These are phyloP conservation scores for Miamiensis avidus DNA, from an alignment of 169 alveolate genomes.

Conservation along the genomic window DNA sequence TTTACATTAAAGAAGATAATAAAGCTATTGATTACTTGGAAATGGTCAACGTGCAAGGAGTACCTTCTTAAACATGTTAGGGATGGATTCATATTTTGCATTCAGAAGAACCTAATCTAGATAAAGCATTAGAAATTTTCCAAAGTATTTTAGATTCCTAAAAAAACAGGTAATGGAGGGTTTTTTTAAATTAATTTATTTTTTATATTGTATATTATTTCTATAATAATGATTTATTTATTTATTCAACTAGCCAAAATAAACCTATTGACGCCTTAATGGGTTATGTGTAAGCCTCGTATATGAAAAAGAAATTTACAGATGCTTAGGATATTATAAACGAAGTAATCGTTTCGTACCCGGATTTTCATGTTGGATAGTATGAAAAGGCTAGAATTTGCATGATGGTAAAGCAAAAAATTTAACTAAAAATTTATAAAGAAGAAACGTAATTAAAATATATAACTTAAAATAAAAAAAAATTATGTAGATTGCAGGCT, in stretches of 20 bases:
- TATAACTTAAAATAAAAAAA: no score
- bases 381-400: constrained; percentile 80
- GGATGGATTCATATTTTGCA: constrained; percentile 74
- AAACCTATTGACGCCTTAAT: constrained; percentile 68
- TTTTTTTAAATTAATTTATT: neutral
- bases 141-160: constrained; percentile 42
- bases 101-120: constrained; percentile 47
- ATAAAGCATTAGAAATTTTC: constrained; percentile 43
- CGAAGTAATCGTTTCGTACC: constrained; percentile 67
- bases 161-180: no score
- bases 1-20: constrained; percentile 53
- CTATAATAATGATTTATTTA: no score
- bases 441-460: no score
- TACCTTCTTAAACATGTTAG: constrained; percentile 48
- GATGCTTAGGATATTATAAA: constrained; percentile 72
- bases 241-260: no score
- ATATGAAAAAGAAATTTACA: constrained; percentile 72
- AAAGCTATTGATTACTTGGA: constrained; percentile 61
- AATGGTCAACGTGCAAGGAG: constrained; percentile 52
- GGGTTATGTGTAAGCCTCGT: constrained; percentile 75
- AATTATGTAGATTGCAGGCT: constrained; percentile 41
- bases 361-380: constrained; percentile 74
- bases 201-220: no score
- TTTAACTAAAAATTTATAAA: neutral
- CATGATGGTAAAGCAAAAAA: constrained; percentile 65